Conservation (phyloP, 306 rosid species). For the Crataegus laevigata region DNA sequence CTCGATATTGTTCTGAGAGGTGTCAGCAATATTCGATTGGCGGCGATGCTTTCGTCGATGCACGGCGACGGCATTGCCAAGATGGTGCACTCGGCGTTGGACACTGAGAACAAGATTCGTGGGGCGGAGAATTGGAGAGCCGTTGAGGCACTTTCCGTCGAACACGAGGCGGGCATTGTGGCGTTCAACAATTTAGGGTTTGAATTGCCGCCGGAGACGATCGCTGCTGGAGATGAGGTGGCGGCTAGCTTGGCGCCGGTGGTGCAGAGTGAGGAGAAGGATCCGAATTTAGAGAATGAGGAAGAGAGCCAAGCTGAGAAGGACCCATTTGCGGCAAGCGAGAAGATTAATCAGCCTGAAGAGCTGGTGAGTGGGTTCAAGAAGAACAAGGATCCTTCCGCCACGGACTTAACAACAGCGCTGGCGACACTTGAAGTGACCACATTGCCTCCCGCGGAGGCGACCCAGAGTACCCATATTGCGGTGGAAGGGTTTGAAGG, state of each 20-base stretch:
- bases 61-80: slow-evolving; percentile 89
- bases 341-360: slow-evolving; percentile 68
- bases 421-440: slow-evolving; percentile 88
- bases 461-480: slow-evolving; percentile 80
- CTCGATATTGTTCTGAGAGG: slow-evolving; percentile 88
- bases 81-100: slow-evolving; percentile 88
- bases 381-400: slow-evolving; percentile 69
- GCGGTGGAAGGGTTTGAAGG: slow-evolving; percentile 98
- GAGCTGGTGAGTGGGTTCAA: slow-evolving; percentile 77
- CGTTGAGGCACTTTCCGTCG: slow-evolving; percentile 54
- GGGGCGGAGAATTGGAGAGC: slow-evolving; percentile 69
- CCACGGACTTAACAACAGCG: slow-evolving; percentile 65
- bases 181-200: slow-evolving; percentile 50
- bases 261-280: slow-evolving; percentile 44
- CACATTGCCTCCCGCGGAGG: slow-evolving; percentile 81
- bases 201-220: slow-evolving; percentile 75
- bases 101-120: slow-evolving; percentile 77
- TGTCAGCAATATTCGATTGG: slow-evolving; percentile 80
- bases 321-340: slow-evolving; percentile 93
- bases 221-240: slow-evolving; percentile 71
- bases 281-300: slow-evolving; percentile 35
- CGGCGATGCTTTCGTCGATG: slow-evolving; percentile 85
- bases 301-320: slow-evolving; percentile 54
- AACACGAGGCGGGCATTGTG: slow-evolving; percentile 52
- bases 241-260: slow-evolving; percentile 50